Percentiles rank a stretch among this genome's conserved stretches.
Conservation (phyloP, 805 yeast genomes). For the Metschnikowia hibisci region DNA sequence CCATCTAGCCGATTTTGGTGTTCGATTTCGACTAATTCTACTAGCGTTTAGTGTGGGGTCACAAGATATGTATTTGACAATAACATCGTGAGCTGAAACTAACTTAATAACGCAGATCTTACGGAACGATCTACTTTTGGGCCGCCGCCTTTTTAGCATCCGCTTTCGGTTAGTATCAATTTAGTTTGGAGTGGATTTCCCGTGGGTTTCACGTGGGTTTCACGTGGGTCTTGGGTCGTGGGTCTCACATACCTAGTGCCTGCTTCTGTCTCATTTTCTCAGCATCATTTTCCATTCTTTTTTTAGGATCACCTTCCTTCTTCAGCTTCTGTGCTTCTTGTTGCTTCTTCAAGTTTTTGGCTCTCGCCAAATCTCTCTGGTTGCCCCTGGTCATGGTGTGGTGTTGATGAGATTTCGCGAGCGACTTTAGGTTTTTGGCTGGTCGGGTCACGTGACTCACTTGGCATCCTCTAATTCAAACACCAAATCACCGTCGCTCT, state of each 20-base stretch:
- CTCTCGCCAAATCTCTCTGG: conserved; percentile 92
- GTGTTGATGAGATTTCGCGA: no score
- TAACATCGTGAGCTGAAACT: no score
- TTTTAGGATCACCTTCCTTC: conserved; percentile 78
- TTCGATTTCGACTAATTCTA: neutral
- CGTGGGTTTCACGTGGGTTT: neutral
- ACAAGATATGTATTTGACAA: neutral
- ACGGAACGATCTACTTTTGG: neutral
- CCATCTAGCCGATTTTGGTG: no score
- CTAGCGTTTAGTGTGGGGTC: neutral
- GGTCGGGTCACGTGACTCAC: conserved; percentile 15
- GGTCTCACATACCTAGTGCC: conserved; percentile 59
- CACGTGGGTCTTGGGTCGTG: neutral
- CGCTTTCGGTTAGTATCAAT: conserved; percentile 28
- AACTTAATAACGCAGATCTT: no score
- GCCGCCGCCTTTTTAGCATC: conserved; percentile 45
- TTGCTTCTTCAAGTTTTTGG: conserved; percentile 78
- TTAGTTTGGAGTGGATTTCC: no score
- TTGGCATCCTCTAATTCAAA: conserved; percentile 50
- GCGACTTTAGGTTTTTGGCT: neutral
- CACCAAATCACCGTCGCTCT: conserved; percentile 49
- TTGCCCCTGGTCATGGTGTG: conserved; percentile 85
- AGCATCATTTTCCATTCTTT: conserved; percentile 86
- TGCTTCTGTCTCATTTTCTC: conserved; percentile 88
- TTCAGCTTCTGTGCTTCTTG: conserved; percentile 59